Evolutionary conservation across 2,329 filamentous ascomycete genomes (phyloP).

Genomic region (Penicillium sp.): DNA sequence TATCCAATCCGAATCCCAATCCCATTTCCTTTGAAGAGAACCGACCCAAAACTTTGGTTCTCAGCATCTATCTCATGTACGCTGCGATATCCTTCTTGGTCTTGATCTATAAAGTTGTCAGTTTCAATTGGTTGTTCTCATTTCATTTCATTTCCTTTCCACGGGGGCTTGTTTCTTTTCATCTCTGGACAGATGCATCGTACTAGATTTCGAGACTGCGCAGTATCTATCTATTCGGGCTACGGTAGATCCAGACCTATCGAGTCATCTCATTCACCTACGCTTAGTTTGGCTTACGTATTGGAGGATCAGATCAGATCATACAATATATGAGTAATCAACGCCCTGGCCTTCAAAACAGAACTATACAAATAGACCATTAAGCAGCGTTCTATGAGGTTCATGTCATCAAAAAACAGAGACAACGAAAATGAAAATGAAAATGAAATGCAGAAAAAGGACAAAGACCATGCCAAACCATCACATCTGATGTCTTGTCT

Average conservation of each 20-base stretch:
- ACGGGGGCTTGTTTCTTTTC: neutral
- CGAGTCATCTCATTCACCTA: no score
- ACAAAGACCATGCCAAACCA: neutral
- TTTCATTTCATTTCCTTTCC: neutral
- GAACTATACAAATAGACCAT: slow-evolving; percentile 13
- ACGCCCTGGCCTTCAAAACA: neutral
- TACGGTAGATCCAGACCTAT: no score
- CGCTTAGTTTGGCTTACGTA: no score
- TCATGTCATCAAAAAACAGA: slow-evolving; percentile 14
- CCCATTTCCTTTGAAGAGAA: no score
- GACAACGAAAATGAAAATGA: slow-evolving; percentile 13
- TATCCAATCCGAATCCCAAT: no score
- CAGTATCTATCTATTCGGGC: no score
- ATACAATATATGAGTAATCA: neutral
- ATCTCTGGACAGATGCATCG: neutral
- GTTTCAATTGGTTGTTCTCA: neutral
- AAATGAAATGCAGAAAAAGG: neutral
- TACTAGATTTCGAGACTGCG: no score
- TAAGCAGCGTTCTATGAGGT: slow-evolving; percentile 1
- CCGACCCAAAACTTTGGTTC: no score
- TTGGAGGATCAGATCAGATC: no score
- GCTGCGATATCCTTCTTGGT: slow-evolving; percentile 2
- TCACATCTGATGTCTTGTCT: slow-evolving; percentile 2
- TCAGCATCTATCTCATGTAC: neutral
- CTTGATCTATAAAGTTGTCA: neutral